Base-by-base conservation (phyloP, 2,329 filamentous ascomycete species). In the Penicillium sp. region DNA sequence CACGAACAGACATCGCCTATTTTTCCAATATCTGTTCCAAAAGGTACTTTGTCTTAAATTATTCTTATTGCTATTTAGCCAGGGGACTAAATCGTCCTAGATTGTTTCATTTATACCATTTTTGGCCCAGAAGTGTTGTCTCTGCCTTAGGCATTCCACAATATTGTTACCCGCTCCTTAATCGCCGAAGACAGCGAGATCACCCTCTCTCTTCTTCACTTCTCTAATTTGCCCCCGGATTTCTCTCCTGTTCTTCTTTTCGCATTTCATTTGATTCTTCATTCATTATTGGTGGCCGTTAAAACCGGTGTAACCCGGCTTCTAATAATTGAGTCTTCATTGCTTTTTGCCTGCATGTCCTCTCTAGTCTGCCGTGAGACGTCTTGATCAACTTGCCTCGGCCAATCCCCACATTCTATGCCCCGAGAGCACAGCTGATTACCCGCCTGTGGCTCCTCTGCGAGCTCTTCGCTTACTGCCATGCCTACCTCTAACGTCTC, bases 401-500 rank as follows among this genome's bases (percentile, higher is more conserved):
- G 52, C 58, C 58, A 61, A 61, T 61, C 58, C 54, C 57, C 57
- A 49, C 50, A 46, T 53, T 60, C 56, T 55, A 59, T 55, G 53
- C 49, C 45, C 55, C 28, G 56, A 53, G 55, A 52, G 46, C 40
- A 48, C 55, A 50, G 39, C 43, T 55, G 51, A 59, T 56, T 55
- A 57, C 53, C 54, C 54, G 53, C 54, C 55, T 49, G 45, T 49
- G 46, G 50, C 49, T 53, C 53, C 37, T 48, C 41, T 40, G 47
- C 47, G 52, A 51, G 51, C 49, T 51, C 44, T 53, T 54, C 43
- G 43, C 32, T 51, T 49, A 48, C 55, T 57, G 54, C 58, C 49
- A 61, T 61, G 58, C 58, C 58, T 34, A 58, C 45, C 53, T 51
- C 48, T 19, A 51, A 51, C 41, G 41, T 43, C 8, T 49, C 47